Evolutionary conservation across 768 basidiomycete species (phyloP), one percentile per base, ranked within the genome.

Genomic region (Lactarius tabidus): DNA sequence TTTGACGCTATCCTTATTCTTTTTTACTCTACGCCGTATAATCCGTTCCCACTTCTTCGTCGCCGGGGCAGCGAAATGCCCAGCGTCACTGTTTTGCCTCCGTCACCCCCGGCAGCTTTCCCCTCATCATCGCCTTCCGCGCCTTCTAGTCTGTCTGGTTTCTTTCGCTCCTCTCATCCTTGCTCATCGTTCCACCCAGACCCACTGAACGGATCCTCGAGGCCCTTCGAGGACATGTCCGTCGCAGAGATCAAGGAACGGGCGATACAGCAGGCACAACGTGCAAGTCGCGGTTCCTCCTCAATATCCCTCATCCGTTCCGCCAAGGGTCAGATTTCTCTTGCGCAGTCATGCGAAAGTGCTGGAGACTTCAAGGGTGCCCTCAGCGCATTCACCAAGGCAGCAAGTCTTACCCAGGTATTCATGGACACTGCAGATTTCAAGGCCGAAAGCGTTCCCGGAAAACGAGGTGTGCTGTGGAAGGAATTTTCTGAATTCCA

Each of bases 401-500:
- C 88, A 9, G 89, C 84, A 1, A 81, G 78, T 28, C 78, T 90
- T 3, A 77, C 82, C 0, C 79, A 80, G 67, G 80, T 84, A 75
- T 79, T 84, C 53, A 82, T 89, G 79, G 82, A 85, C 54, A 82
- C 84, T 18, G 64, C 79, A 10, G 88, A 90, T 70, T 85, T 85
- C 73, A 75, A 74, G 62, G 71, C 77, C 26, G 84, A 84, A 65
- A 81, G 80, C 69, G 72, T 74, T 54, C 77, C 77, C 41, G 82
- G 80, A 48, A 83, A 81, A 65, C 79, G 79, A 64, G 85, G 85
- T 18, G 76, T 81, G 39, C 73, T 90, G 55, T 81, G 81, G 74
- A 85, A 82, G 74, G 88, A 90, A 69, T 81, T 90, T 61, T 70
- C 78, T 51, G 84, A 85, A 28, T 89, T 91, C 65, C 79, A 85